Conservation (phyloP, 371 early-diverging fungal genomes). For the Saksenaea vasiformis region DNA sequence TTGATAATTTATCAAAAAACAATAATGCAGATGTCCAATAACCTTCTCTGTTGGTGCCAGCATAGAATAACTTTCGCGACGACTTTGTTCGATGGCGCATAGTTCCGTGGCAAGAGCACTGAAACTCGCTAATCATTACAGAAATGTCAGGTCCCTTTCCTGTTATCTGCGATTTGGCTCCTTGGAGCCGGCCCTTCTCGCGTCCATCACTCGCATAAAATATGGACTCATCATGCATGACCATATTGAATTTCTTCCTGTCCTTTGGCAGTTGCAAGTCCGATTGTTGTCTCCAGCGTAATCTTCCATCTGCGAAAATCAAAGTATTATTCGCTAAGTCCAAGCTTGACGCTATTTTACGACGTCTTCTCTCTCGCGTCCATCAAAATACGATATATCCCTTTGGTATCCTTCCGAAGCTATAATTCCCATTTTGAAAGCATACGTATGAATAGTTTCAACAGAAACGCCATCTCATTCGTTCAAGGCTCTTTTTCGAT, state of each 20-base stretch:
- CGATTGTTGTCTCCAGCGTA: background rate
- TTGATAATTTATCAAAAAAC: conserved; percentile 6
- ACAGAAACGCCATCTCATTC: too few species aligned
- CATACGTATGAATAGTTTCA: background rate
- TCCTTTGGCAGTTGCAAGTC: background rate
- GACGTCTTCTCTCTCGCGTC: conserved; percentile 10
- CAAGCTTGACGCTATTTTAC: conserved; percentile 11
- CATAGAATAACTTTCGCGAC: background rate
- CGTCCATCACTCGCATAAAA: conserved; percentile 17
- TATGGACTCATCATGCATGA: conserved; percentile 12
- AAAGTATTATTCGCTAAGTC: conserved; percentile 6
- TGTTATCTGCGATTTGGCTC: background rate
- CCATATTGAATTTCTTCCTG: conserved; percentile 2
- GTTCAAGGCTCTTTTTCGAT: too few species aligned
- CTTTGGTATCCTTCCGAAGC: too few species aligned
- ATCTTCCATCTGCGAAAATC: background rate
- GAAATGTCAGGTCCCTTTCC: conserved; percentile 9
- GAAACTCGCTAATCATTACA: conserved; percentile 14
- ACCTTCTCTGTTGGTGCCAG: conserved; percentile 7
- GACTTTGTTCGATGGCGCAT: background rate
- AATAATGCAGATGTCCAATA: conserved; percentile 12
- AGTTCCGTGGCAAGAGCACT: too few species aligned
- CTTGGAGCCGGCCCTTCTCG: background rate
- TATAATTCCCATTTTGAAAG: conserved; percentile 4
- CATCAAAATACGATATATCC: too few species aligned